These are phyloP conservation scores for Rauvolfia tetraphylla DNA, from an alignment of 257 asterid species.

Conservation along the genomic window DNA sequence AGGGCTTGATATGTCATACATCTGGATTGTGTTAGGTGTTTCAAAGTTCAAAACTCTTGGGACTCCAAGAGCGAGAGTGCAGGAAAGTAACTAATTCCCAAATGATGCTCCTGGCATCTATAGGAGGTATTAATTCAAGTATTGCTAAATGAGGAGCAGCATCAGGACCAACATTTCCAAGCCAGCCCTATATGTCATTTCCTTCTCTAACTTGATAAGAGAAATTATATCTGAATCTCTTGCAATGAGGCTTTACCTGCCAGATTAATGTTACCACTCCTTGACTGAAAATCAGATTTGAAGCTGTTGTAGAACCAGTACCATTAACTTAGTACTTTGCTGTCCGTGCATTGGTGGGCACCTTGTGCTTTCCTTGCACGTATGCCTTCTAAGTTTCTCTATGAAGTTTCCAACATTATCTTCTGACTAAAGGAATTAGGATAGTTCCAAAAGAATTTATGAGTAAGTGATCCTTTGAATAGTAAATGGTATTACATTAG, in stretches of 20 bases:
- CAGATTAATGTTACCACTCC: not conserved
- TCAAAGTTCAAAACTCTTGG: not conserved
- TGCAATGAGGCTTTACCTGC: not conserved
- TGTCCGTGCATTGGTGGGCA: not conserved
- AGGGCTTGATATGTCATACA: not conserved
- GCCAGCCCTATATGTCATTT: not conserved
- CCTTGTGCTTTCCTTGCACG: not conserved
- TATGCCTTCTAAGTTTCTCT: not conserved
- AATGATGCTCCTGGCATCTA: not conserved
- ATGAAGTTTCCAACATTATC: not conserved
- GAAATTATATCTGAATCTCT: not conserved
- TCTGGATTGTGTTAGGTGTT: not conserved
- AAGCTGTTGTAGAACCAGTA: not conserved
- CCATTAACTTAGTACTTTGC: not conserved
- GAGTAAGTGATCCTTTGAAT: too few relatives aligned
- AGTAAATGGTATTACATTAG: too few relatives aligned
- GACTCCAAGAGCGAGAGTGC: not conserved
- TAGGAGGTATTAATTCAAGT: not conserved
- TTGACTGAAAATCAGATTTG: not conserved
- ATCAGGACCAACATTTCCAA: not conserved
- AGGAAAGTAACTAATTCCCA: not conserved
- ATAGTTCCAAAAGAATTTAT: not conserved
- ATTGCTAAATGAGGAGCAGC: not conserved
- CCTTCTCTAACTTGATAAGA: not conserved
- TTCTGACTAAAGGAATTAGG: not conserved